Evolutionary conservation across 1,284 basidiomycete species (phyloP).

Genomic region (Marasmius tenuissimus): DNA sequence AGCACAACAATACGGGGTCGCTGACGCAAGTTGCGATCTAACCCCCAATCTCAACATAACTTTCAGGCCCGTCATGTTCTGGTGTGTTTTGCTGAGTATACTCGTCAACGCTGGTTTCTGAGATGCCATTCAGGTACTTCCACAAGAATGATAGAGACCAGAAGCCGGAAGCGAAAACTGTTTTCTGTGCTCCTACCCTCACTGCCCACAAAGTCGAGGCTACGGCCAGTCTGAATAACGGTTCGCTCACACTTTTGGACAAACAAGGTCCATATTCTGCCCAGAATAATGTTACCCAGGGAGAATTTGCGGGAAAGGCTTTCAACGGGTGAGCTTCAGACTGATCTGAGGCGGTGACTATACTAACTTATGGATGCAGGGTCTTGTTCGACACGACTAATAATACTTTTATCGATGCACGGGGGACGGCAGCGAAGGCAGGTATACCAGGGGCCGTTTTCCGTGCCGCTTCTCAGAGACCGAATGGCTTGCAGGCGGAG

Average conservation of each 20-base stretch:
- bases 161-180: constrained; percentile 39
- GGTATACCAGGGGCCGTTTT: constrained; percentile 59
- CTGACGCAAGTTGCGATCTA: constrained; percentile 33
- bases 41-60: constrained; percentile 29
- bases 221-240: constrained; percentile 42
- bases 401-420: constrained; percentile 46
- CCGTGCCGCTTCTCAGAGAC: constrained; percentile 39
- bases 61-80: constrained; percentile 63
- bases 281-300: constrained; percentile 52
- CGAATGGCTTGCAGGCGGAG: constrained; percentile 36
- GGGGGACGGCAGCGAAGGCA: constrained; percentile 44
- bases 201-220: constrained; percentile 42
- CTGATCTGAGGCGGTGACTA: constrained; percentile 1
- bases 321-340: constrained; percentile 53
- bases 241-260: constrained; percentile 37
- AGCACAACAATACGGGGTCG: constrained; percentile 48
- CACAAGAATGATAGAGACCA: constrained; percentile 25
- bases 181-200: constrained; percentile 59
- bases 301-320: constrained; percentile 39
- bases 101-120: neutral
- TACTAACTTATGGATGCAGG: constrained; percentile 25
- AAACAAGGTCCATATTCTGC: constrained; percentile 25
- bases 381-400: constrained; percentile 42
- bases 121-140: constrained; percentile 34
- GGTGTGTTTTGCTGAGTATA: constrained; percentile 38